A percentile compares a stretch with the other conserved stretches of the same genome.
phyloP scores from a whole-genome alignment of 179 eudicot species.

The Carnegiea gigantea region DNA sequence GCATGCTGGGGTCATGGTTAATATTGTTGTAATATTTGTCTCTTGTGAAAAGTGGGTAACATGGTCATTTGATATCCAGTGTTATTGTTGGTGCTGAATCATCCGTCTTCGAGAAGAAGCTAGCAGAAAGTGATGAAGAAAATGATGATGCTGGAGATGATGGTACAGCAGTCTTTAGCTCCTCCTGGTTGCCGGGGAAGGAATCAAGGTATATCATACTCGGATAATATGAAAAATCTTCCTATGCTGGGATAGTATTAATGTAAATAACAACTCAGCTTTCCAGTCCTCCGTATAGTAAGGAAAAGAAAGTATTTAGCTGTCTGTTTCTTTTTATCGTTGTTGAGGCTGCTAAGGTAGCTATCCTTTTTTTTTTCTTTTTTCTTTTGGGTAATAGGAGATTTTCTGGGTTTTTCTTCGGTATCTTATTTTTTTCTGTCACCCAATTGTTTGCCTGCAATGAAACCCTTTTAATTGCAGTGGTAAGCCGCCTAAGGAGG shows the following conservation, averaged over 20 bases:
- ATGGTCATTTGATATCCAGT: constrained; percentile 42
- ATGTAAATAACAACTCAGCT: background rate
- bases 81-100: constrained; percentile 64
- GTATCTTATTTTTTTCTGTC: too few species aligned
- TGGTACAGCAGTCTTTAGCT: constrained; percentile 53
- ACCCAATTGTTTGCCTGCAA: background rate
- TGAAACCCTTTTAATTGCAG: constrained; percentile 30
- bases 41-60: constrained; percentile 8
- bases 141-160: constrained; percentile 39
- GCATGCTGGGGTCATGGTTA: background rate
- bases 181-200: constrained; percentile 62
- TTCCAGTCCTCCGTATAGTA: background rate
- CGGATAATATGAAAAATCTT: background rate
- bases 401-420: too few species aligned
- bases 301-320: background rate
- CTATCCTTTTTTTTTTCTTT: background rate
- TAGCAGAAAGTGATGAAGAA: constrained; percentile 48
- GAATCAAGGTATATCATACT: constrained; percentile 47
- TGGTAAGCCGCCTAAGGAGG: constrained; percentile 38
- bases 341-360: background rate
- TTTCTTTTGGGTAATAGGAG: too few species aligned
- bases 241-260: background rate
- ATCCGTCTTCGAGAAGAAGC: constrained; percentile 50
- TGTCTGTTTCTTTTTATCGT: too few species aligned
- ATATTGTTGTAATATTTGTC: background rate